Evolutionary conservation across 2,329 filamentous ascomycete species (phyloP), one percentile per base, ranked within the genome.

Genomic region (Ascochyta fabae): DNA sequence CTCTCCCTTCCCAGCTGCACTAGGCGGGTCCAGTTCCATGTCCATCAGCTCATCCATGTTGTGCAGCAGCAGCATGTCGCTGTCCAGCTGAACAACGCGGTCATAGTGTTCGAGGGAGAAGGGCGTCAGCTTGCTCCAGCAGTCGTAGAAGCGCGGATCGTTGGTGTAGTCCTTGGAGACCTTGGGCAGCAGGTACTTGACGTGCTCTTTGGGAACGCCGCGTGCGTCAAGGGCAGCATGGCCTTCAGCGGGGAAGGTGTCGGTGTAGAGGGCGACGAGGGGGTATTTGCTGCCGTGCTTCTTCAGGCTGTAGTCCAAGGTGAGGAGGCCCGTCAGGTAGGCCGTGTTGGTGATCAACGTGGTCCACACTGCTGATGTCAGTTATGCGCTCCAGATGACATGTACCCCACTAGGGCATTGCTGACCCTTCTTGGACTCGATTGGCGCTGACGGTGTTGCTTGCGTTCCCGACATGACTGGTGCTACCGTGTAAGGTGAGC

Each of bases 1-100:
- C 40, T 81, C 72, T 22, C 88, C 86, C 16, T 77, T 78, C 10
- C 82, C 86, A 1, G 66, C 78, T 55, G 80, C 56, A 38, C 77
- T 78, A 0, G 84, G 79, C 19, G 78, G 70, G 74, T 94, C 90
- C 41, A 96, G 84, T 58, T 85, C 79, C 45, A 96, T 66, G n/a
- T 91, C 86, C 91, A 96, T 96, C 64, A 96, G 80, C 78, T 96
- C 92, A 73, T 96, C 92, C 90, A 96, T 96, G 76, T 96, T 96
- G 67, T 82, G 82, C 62, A 88, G 77, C 7, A 91, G 86, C 46
- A 96, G 78, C 92, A 96, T 96, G 78, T 96, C 92, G 69, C 88
- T 89, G 77, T 96, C 92, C 50, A 96, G 82, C 77, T 92, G 89
- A 33, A 96, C 89, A 31, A 96, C 85, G 36, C 92, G 85, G 24